These are phyloP conservation scores for Hypoxylon trugodes DNA, from an alignment of 495 filamentous ascomycete genomes.

Conservation along the genomic window DNA sequence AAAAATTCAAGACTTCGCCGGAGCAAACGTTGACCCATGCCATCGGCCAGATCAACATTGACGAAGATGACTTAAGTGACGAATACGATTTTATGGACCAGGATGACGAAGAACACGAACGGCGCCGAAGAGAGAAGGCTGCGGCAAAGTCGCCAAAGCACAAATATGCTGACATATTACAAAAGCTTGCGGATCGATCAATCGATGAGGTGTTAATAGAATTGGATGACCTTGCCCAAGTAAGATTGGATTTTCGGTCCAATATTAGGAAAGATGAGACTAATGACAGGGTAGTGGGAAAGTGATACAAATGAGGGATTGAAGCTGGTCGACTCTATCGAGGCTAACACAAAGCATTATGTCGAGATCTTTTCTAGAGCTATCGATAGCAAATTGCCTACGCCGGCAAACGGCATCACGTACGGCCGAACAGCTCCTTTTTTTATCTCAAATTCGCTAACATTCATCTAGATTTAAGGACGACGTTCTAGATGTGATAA, in stretches of 20 bases:
- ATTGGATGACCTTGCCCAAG: constrained; percentile 82
- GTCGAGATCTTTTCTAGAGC: constrained; percentile 90
- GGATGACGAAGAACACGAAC: constrained; percentile 66
- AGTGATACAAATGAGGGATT: constrained; percentile 71
- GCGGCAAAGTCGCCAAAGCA: constrained; percentile 65
- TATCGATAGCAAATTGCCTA: constrained; percentile 85
- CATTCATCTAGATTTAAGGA: constrained; percentile 78
- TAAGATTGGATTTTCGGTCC: constrained; percentile 50
- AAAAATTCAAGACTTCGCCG: constrained; percentile 85
- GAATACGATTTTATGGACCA: constrained; percentile 97
- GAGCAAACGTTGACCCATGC: constrained; percentile 77
- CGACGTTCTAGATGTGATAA: constrained; percentile 95
- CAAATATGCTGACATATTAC: constrained; percentile 92
- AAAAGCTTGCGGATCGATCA: constrained; percentile 83
- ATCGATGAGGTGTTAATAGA: constrained; percentile 81
- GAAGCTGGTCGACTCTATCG: constrained; percentile 83
- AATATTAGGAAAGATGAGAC: background rate
- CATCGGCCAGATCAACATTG: constrained; percentile 83
- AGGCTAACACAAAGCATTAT: constrained; percentile 93
- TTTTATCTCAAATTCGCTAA: constrained; percentile 21
- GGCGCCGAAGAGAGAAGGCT: constrained; percentile 54
- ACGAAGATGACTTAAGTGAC: constrained; percentile 87
- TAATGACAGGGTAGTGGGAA: constrained; percentile 69
- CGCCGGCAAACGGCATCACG: constrained; percentile 78
- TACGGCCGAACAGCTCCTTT: constrained; percentile 51